Base-by-base conservation (phyloP, 345 rosid species). In the Dimocarpus longan region DNA sequence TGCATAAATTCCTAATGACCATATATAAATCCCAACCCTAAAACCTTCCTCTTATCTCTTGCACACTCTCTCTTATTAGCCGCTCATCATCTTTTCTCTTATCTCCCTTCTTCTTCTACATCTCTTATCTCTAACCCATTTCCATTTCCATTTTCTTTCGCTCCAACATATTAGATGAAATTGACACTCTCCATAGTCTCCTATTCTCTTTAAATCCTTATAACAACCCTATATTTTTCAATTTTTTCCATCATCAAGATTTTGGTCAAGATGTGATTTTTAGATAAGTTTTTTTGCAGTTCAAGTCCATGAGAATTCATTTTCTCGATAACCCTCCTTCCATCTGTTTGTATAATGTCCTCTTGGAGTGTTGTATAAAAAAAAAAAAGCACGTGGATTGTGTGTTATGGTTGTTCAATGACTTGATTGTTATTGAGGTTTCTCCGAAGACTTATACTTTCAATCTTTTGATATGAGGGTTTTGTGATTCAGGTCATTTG, bases 371-470 rank as follows among this genome's bases (percentile, higher is more conserved):
- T 79, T 91, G 90, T 68, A 82, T 90, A 15, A 84, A 59, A 82
- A 86, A 59, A 82, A 86, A 80, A 64, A 62, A 80, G 28, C 86
- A 82, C 59, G 83, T 80, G 3, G 98, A 90, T 64, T 76, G 50
- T 70, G 91, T 94, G 21, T 73, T 88, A 59, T 94, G 95, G 95
- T 15, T 94, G 86, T 94, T 89, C 42, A 86, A 88, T 75, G 99
- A 96, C 73, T 90, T 96, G 93, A 78, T 88, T 8, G 50, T 79
- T n/a, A 85, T 88, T 8, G 78, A 96, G 78, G 87, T 93, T 69
- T 73, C 89, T 74, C 98, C 94, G 0, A 76, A 89, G 86, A 90
- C 97, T 57, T 94, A 90, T 76, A 96, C 97, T 68, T 91, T 93
- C 42, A 94, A 92, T 85, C 83, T 94, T 39, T 82, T 94, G 90